A percentile compares a stretch with the other conserved stretches of the same genome.
These are phyloP conservation scores for Aureobasidium sp. DNA, from an alignment of 2,329 filamentous ascomycete genomes.

Conservation along the genomic window DNA sequence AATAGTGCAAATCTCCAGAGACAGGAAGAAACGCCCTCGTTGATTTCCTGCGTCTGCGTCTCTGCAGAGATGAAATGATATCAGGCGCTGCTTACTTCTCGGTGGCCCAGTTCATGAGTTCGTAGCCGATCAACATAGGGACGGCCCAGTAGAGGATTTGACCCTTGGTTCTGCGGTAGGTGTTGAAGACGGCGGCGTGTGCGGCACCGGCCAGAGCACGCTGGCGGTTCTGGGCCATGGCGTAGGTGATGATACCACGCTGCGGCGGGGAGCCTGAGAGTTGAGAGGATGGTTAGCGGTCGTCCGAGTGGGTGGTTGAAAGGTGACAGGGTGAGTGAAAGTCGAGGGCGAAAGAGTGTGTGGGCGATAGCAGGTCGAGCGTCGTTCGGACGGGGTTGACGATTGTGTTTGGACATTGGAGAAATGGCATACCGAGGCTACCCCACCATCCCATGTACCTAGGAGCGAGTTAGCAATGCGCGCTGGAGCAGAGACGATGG, in stretches of 20 bases:
- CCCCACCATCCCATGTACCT: conserved; percentile 74
- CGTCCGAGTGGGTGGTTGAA: not conserved
- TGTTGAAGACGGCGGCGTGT: conserved; percentile 90
- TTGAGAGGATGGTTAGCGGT: conserved; percentile 20
- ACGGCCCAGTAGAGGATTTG: conserved; percentile 89
- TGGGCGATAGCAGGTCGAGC: conserved; percentile 2
- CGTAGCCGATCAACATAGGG: conserved; percentile 71
- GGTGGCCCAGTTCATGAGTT: conserved; percentile 81
- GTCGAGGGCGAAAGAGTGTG: not conserved
- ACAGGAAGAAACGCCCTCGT: no score
- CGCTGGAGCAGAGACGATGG: not conserved
- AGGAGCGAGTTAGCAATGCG: conserved; percentile 26
- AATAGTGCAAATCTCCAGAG: not conserved
- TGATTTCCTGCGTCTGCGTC: conserved; percentile 5
- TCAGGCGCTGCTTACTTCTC: conserved; percentile 59
- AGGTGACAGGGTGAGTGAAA: not conserved
- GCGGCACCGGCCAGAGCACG: conserved; percentile 71
- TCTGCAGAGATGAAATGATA: not conserved
- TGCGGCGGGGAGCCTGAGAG: conserved; percentile 44
- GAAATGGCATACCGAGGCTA: conserved; percentile 56
- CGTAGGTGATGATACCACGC: conserved; percentile 61
- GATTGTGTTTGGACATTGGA: conserved; percentile 11
- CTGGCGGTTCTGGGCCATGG: conserved; percentile 80
- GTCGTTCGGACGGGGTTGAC: not conserved
- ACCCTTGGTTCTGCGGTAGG: conserved; percentile 73